A percentile compares a stretch with the other conserved stretches of the same genome.
phyloP scores from a whole-genome alignment of 2,329 filamentous ascomycete genomes.

The Aspergillus fischeri region DNA sequence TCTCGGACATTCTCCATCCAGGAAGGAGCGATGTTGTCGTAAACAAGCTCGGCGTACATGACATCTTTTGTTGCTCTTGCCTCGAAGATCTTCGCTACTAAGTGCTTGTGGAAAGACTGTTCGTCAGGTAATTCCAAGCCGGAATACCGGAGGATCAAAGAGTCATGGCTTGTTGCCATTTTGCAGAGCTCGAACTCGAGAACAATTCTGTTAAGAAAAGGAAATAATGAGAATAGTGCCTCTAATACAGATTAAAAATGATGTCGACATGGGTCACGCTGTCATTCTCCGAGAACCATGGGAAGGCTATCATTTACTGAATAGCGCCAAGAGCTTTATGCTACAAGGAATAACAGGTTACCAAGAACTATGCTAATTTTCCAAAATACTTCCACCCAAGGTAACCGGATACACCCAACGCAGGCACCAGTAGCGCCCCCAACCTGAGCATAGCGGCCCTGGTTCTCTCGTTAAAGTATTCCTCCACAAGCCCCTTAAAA shows the following conservation, averaged over 20 bases:
- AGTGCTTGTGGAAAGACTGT: too few relatives aligned
- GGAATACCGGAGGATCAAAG: background rate
- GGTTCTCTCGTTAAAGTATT: conserved; percentile 10
- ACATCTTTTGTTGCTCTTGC: background rate
- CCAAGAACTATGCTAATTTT: background rate
- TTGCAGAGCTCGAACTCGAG: background rate
- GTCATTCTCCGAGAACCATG: background rate
- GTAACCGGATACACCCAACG: conserved; percentile 12
- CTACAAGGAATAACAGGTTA: too few relatives aligned
- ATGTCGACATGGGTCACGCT: background rate
- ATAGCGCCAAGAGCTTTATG: background rate
- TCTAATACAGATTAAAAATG: background rate
- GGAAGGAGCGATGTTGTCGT: background rate
- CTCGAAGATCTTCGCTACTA: background rate
- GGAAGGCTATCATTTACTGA: too few relatives aligned
- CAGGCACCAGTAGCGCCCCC: conserved; percentile 7
- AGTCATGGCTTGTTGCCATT: background rate
- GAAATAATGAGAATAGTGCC: background rate
- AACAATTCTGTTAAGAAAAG: background rate
- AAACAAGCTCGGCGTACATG: background rate
- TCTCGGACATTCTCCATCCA: background rate
- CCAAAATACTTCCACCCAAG: conserved; percentile 1
- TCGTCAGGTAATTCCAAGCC: background rate
- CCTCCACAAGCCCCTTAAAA: conserved; percentile 12
- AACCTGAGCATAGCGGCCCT: conserved; percentile 11